A percentile compares a stretch with the other conserved stretches of the same genome.
These are phyloP conservation scores for Ogataea nakhonphanomensis DNA, from an alignment of 805 yeast genomes.

Conservation along the genomic window DNA sequence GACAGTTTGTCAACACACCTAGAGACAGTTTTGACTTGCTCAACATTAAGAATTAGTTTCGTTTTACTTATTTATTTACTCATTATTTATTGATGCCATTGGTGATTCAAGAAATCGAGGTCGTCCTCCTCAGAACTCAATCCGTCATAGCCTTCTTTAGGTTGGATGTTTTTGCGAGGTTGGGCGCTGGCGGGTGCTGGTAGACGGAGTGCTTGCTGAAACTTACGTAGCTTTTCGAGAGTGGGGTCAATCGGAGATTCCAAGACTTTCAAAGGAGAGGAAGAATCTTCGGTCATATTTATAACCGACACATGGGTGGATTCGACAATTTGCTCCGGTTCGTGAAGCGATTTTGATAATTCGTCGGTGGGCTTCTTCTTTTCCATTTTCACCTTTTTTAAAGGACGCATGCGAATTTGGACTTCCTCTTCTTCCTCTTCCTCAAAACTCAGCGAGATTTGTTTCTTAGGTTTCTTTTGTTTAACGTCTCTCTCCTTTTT, in stretches of 20 bases:
- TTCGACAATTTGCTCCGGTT: not conserved
- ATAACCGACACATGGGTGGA: not conserved
- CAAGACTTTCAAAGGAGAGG: not conserved
- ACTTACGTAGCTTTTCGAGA: conserved; percentile 1
- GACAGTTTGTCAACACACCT: conserved; percentile 37
- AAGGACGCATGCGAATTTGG: conserved; percentile 46
- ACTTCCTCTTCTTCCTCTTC: conserved; percentile 38
- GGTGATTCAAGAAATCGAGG: conserved; percentile 14
- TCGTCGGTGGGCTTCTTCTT: not conserved
- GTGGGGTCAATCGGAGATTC: not conserved
- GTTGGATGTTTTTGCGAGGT: not conserved
- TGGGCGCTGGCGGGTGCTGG: not conserved
- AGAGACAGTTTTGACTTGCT: conserved; percentile 32
- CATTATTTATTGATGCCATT: conserved; percentile 11
- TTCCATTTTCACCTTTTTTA: conserved; percentile 1
- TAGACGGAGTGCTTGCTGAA: conserved; percentile 1
- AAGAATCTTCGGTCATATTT: not conserved
- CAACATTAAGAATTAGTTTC: conserved; percentile 23
- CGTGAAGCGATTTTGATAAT: not conserved
- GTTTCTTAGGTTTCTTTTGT: conserved; percentile 2
- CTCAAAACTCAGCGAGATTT: conserved; percentile 12
- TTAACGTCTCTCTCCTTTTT: not conserved
- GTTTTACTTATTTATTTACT: conserved; percentile 9
- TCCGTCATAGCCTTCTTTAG: conserved; percentile 15
- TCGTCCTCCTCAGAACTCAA: conserved; percentile 19